A percentile compares a stretch with the other conserved stretches of the same genome.
These are phyloP conservation scores for Calvatia gigantea DNA, from an alignment of 768 basidiomycete species.

Conservation along the genomic window DNA sequence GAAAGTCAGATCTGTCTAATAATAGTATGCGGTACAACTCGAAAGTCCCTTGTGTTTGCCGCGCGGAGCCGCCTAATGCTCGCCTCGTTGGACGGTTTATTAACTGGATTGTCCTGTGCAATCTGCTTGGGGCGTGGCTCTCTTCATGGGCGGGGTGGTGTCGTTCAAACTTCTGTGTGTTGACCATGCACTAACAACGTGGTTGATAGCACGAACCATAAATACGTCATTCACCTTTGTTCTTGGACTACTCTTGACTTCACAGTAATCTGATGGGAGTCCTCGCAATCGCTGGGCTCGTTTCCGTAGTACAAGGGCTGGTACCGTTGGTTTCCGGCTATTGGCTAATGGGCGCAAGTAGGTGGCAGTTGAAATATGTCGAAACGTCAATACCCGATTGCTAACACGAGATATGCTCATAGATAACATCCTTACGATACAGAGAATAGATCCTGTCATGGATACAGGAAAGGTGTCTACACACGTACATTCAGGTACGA, in stretches of 20 bases:
- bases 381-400: neutral
- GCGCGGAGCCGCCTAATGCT: no score
- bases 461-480: conserved; percentile 28
- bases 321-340: conserved; percentile 9
- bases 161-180: neutral
- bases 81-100: neutral
- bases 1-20: no score
- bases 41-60: no score
- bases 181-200: neutral
- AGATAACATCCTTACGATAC: conserved; percentile 35
- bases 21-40: no score
- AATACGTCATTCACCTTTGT: neutral
- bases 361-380: conserved; percentile 7
- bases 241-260: neutral
- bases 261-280: neutral
- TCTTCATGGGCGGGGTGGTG: neutral
- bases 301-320: neutral
- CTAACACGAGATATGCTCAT: neutral
- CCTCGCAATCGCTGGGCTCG: neutral
- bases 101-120: neutral
- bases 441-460: conserved; percentile 36
- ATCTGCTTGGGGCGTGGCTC: neutral
- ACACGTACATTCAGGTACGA: conserved; percentile 30
- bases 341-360: conserved; percentile 30
- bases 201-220: neutral